Conservation (phyloP, 306 rosid genomes). For the Datisca glomerata region DNA sequence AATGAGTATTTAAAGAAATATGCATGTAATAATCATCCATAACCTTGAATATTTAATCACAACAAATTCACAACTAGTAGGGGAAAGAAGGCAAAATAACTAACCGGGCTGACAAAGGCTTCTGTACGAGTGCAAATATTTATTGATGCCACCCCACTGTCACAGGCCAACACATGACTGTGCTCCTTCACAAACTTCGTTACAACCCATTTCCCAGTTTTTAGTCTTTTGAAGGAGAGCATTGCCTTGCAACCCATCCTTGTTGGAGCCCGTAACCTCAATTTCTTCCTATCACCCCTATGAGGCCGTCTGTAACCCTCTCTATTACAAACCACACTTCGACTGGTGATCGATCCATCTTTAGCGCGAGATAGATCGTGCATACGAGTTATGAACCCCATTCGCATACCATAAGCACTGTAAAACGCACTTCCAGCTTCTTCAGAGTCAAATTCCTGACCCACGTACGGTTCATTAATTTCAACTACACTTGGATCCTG, state of each 20-base stretch:
- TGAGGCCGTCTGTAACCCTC: slow-evolving; percentile 26
- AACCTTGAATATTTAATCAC: too few species aligned
- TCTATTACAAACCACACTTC: slow-evolving; percentile 29
- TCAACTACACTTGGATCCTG: too few species aligned
- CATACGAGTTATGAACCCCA: slow-evolving; percentile 24
- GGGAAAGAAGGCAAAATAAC: too few species aligned
- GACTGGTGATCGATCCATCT: slow-evolving; percentile 18
- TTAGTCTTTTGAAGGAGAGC: slow-evolving; percentile 16
- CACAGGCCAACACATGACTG: slow-evolving; percentile 15
- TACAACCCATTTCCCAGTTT: slow-evolving; percentile 21
- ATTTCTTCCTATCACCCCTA: slow-evolving; percentile 17
- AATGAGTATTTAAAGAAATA: too few species aligned
- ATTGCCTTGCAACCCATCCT: slow-evolving; percentile 33
- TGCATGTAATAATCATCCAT: too few species aligned
- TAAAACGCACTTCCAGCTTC: slow-evolving; percentile 23
- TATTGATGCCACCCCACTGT: neutral
- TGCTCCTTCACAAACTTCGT: slow-evolving; percentile 25
- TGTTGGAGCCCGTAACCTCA: slow-evolving; percentile 14
- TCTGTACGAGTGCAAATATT: too few species aligned
- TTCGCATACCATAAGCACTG: slow-evolving; percentile 13
- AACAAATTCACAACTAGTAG: too few species aligned
- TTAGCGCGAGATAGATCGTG: slow-evolving; percentile 21
- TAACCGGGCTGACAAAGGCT: too few species aligned
- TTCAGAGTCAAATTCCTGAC: slow-evolving; percentile 25
- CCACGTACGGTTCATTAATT: slow-evolving; percentile 25